Evolutionary conservation across 2,329 filamentous ascomycete genomes (phyloP), one percentile per base, ranked within the genome.

Genomic region (Ophiostoma perfectum): DNA sequence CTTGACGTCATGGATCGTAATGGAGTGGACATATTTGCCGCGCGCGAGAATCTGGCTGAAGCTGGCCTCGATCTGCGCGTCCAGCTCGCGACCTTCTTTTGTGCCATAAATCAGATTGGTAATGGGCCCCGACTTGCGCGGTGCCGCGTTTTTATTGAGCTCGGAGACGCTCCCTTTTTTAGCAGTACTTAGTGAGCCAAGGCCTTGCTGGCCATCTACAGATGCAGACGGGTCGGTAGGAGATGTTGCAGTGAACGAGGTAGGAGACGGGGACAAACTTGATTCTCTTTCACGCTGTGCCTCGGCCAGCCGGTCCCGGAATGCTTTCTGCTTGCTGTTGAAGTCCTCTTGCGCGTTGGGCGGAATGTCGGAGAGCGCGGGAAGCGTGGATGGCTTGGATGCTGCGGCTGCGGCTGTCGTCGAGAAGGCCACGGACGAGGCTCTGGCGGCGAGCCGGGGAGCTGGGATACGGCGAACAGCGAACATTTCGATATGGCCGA

Each of bases 1-100:
- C 81, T 96, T 93, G 73, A 99, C 95, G 71, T 96, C 87, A 81
- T 99, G 95, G 76, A 97, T 92, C 70, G 97, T 93, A 78, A 99
- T 97, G 64, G 93, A 96, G 80, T 99, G 95, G 67, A 99, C 93
- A 76, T 99, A 99, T 81, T 99, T 99, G 76, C 95, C 95, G 72
- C 95, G 87, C 38, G 95, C 95, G 63, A 99, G 83, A 62, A 98
- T 91, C 78, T 97, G 93, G 66, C 91, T 96, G 81, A 98, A 99
- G 77, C 91, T 96, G 69, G 93, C 89, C 81, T 98, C 93, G 76
- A 99, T 94, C 80, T 98, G 94, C 72, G 91, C 90, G 76, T 99
- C 95, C 77, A 97, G 87, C 81, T 97, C 91, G 71, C 93, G 88
- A 44, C 93, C 95, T 80, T 98, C 94, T 76, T 95, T 93, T 14